Percentiles rank a stretch among this genome's conserved stretches.
Evolutionary conservation across 2,329 filamentous ascomycete genomes (phyloP).

Genomic region (Fusarium paranaense): DNA sequence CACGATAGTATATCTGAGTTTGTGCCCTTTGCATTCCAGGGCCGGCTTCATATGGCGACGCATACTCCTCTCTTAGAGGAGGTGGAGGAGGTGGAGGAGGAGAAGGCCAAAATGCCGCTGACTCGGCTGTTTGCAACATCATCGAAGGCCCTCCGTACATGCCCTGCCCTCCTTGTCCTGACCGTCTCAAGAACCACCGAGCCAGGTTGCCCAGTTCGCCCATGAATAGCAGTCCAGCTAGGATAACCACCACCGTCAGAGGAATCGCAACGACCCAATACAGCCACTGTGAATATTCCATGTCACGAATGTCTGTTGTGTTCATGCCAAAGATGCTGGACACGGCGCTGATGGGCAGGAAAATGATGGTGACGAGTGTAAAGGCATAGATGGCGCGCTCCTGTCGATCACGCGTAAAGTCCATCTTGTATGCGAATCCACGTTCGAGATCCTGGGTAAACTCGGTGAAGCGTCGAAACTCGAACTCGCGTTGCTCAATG

Average conservation of each 20-base stretch:
- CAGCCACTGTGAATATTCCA: slow-evolving; percentile 60
- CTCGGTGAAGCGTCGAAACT: slow-evolving; percentile 47
- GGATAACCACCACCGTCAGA: slow-evolving; percentile 56
- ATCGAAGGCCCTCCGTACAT: slow-evolving; percentile 17
- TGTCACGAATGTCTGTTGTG: slow-evolving; percentile 61
- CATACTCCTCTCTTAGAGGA: slow-evolving; percentile 15
- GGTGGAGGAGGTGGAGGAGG: slow-evolving; percentile 1
- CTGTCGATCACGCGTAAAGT: slow-evolving; percentile 57
- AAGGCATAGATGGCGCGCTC: slow-evolving; percentile 63
- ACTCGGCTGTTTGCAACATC: slow-evolving; percentile 18
- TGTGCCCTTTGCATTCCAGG: slow-evolving; percentile 20
- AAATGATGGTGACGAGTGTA: slow-evolving; percentile 62
- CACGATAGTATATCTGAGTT: slow-evolving; percentile 4
- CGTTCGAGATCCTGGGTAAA: slow-evolving; percentile 48
- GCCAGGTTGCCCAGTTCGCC: slow-evolving; percentile 54
- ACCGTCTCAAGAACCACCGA: slow-evolving; percentile 44
- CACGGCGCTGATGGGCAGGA: slow-evolving; percentile 59
- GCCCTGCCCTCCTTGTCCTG: slow-evolving; percentile 10
- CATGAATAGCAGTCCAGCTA: slow-evolving; percentile 56
- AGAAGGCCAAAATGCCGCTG: slow-evolving; percentile 17
- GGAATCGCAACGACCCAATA: slow-evolving; percentile 64
- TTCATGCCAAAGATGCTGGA: slow-evolving; percentile 67
- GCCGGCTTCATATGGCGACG: slow-evolving; percentile 5
- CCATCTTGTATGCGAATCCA: slow-evolving; percentile 50
- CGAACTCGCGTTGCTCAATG: slow-evolving; percentile 52